Percentiles rank a stretch among this genome's conserved stretches.
Evolutionary conservation across 768 basidiomycete genomes (phyloP).

Genomic region (Hygrocybe coccinea): DNA sequence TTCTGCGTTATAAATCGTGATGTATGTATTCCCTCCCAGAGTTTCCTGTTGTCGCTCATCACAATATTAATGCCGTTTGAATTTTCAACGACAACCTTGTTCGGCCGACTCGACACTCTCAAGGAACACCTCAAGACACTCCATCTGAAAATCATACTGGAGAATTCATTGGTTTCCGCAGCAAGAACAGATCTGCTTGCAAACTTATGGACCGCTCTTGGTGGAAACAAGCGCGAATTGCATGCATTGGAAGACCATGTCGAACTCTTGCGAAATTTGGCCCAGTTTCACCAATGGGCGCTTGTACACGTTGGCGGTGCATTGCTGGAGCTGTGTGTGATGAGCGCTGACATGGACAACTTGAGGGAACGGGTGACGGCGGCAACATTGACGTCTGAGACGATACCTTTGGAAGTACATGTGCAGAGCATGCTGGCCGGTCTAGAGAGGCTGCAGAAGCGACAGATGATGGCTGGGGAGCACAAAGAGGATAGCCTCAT

Average conservation of each 20-base stretch:
- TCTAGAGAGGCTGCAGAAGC: neutral
- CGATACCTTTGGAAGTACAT: neutral
- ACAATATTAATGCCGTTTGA: no score
- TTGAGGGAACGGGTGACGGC: neutral
- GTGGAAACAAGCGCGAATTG: neutral
- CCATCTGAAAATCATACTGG: neutral
- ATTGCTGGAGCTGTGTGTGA: neutral
- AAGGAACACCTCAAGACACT: neutral
- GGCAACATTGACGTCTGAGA: neutral
- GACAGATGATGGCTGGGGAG: no score
- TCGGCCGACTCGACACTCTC: neutral
- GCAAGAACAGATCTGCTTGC: neutral
- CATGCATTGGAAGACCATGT: neutral
- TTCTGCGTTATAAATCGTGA: no score
- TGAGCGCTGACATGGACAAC: neutral
- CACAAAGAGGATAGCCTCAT: no score
- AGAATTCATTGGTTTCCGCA: neutral
- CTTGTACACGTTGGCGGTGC: neutral
- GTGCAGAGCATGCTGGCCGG: neutral
- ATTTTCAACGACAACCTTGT: neutral
- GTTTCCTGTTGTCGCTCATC: no score
- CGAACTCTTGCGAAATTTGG: neutral
- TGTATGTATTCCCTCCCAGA: no score
- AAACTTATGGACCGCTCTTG: neutral
- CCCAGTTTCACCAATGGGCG: neutral